A percentile compares a stretch with the other conserved stretches of the same genome.
Evolutionary conservation across 306 rosid species (phyloP).

Genomic region (Senna tora): DNA sequence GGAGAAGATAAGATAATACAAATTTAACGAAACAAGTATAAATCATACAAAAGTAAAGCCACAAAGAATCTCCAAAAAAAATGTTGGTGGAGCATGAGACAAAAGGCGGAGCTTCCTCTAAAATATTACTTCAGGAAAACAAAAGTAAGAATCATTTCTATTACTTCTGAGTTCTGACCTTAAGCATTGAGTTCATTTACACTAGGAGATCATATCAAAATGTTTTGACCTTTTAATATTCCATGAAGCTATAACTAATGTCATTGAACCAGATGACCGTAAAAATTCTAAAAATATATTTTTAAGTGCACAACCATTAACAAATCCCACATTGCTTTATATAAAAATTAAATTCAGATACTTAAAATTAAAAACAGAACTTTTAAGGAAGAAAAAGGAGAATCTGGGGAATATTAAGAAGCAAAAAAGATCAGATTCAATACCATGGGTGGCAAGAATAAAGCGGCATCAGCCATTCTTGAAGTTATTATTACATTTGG

Average conservation of each 20-base stretch:
- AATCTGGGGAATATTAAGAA: slow-evolving; percentile 19
- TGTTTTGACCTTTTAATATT: not conserved
- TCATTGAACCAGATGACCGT: not conserved
- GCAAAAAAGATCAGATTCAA: slow-evolving; percentile 35
- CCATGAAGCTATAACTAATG: not conserved
- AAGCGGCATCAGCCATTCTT: slow-evolving; percentile 90
- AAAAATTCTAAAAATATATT: not conserved
- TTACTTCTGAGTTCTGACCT: not conserved
- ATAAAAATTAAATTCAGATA: slow-evolving; percentile 14
- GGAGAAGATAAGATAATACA: not conserved
- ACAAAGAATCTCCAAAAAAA: slow-evolving; percentile 12
- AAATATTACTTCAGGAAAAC: not conserved
- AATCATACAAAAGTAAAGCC: too few species aligned
- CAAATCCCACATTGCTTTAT: not conserved
- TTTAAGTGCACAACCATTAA: not conserved
- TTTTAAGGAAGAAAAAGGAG: slow-evolving; percentile 13
- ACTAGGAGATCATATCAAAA: not conserved
- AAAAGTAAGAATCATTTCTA: not conserved
- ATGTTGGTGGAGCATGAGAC: not conserved
- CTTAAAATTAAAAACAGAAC: slow-evolving; percentile 14
- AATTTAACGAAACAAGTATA: not conserved
- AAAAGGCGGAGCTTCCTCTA: not conserved
- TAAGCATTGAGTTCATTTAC: not conserved
- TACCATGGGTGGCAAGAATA: slow-evolving; percentile 97
- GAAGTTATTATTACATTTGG: slow-evolving; percentile 90